Evolutionary conservation across 331 rosid genomes (phyloP).

Genomic region (Pyracantha coccinea): DNA sequence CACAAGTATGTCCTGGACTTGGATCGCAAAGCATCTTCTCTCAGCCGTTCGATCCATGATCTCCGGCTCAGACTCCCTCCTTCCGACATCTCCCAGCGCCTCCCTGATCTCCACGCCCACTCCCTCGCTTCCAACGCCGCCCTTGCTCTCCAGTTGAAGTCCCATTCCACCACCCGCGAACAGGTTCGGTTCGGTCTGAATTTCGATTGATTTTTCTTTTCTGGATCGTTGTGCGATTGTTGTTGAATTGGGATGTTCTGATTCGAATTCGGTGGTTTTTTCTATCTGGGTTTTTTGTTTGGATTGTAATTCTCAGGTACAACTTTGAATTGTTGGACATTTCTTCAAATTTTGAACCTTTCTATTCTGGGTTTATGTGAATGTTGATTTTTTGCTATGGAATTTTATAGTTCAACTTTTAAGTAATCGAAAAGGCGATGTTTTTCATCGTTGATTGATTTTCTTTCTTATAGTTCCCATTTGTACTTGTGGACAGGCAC

Average conservation of each 20-base stretch:
- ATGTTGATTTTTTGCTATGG: background rate
- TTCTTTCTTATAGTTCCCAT: background rate
- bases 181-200: constrained; percentile 34
- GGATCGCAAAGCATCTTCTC: constrained; percentile 46
- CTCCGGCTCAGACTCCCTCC: constrained; percentile 90
- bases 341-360: background rate
- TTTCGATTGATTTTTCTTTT: background rate
- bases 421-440: background rate
- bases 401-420: background rate
- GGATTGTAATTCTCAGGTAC: background rate
- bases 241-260: background rate
- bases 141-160: constrained; percentile 69
- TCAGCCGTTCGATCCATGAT: constrained; percentile 69
- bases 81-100: constrained; percentile 75
- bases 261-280: background rate
- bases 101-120: constrained; percentile 93
- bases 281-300: background rate
- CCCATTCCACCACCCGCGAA: constrained; percentile 83
- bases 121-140: constrained; percentile 84
- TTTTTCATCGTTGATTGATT: background rate
- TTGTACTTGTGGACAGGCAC: constrained; percentile 45
- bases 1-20: constrained; percentile 51
- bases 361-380: background rate
- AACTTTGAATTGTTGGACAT: background rate
- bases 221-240: background rate